Base-by-base conservation (phyloP, 768 basidiomycete species). In the Pholiota conissans region DNA sequence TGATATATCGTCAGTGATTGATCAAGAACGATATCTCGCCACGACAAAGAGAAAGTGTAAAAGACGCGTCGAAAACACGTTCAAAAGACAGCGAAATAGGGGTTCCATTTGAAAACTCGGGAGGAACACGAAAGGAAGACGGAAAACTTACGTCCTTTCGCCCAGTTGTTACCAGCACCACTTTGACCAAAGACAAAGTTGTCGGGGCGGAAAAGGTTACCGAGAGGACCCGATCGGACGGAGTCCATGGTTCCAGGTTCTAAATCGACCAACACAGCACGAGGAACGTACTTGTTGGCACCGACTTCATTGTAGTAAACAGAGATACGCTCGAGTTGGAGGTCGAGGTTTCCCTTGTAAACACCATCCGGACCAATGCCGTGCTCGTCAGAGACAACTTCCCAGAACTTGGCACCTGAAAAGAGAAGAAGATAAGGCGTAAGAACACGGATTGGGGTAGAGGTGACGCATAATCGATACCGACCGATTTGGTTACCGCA, bases 151-250 rank as follows among this genome's bases (percentile, higher is more conserved):
- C 90, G 91, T 82, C 96, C 96, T 89, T 98, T 99, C 22, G 97
- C 96, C 97, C 97, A 98, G 81, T 98, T 98, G 86, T 99, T 98
- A 71, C 96, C 95, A 66, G 95, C 96, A 77, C 95, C 95, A 74
- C 87, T 94, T 77, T 98, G 96, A 55, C 95, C 96, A 63, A 95
- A 97, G 68, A 98, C 94, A 70, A 96, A 96, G 84, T 97, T 98
- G 79, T 97, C 95, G 34, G 95, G 95, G 67, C 93, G 89, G 91
- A 97, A 98, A 63, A 98, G 86, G 63, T 79, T 78, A 69, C 95
- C 95, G 54, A 96, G 84, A 65, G 93, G 91, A 51, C 93, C 92
- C 51, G 90, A 89, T 75, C 91, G 91, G 59, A 94, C 87, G 59
- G 93, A 90, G 71, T 94, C 92, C 92, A 94, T 93, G 51, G 92